A percentile compares a stretch with the other conserved stretches of the same genome.
These are phyloP conservation scores for Fraxinus americana DNA, from an alignment of 257 asterid genomes.

Conservation along the genomic window DNA sequence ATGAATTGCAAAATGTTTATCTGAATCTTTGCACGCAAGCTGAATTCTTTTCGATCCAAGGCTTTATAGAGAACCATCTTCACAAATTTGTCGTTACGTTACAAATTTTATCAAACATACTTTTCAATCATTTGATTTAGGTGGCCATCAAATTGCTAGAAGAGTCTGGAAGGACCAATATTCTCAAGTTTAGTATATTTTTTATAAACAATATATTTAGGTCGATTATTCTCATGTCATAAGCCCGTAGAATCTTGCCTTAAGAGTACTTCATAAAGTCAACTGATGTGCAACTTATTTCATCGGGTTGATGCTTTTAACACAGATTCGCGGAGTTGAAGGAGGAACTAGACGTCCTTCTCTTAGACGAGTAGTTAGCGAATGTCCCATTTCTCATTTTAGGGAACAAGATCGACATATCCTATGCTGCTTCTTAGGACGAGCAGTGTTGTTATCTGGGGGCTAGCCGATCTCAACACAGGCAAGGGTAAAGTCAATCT, in stretches of 20 bases:
- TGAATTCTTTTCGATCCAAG: too few species aligned
- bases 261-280: not conserved
- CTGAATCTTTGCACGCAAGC: too few species aligned
- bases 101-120: too few species aligned
- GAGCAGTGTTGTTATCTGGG: slow-evolving; percentile 42
- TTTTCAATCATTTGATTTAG: slow-evolving; percentile 36
- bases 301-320: slow-evolving; percentile 38
- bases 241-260: not conserved
- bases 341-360: slow-evolving; percentile 50
- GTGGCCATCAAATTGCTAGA: slow-evolving; percentile 55
- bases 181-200: slow-evolving; percentile 40
- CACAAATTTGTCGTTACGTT: too few species aligned
- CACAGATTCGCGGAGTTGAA: slow-evolving; percentile 45
- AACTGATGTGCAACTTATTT: not conserved
- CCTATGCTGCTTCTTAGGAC: slow-evolving; percentile 48
- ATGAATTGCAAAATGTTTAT: too few species aligned
- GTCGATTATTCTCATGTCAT: not conserved
- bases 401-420: slow-evolving; percentile 50
- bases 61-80: too few species aligned
- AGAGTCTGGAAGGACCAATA: slow-evolving; percentile 59
- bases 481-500: slow-evolving; percentile 41
- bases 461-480: slow-evolving; percentile 40
- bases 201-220: slow-evolving; percentile 26
- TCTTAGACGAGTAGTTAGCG: slow-evolving; percentile 38
- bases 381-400: slow-evolving; percentile 50